Base-by-base conservation (phyloP, 2,329 filamentous ascomycete species). In the Exophiala sp. region DNA sequence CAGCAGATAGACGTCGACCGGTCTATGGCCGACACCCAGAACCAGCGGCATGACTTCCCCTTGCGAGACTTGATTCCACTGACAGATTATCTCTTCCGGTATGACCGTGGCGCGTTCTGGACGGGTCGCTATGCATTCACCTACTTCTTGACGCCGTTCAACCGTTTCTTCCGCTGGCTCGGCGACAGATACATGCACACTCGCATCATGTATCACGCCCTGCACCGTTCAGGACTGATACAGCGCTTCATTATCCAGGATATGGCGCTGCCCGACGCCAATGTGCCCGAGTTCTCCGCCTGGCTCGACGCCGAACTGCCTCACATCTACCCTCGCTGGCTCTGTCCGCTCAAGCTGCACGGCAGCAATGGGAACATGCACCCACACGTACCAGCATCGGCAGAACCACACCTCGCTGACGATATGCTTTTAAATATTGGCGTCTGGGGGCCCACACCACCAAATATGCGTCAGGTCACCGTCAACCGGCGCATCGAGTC, bases 391-490 rank as follows among this genome's bases (percentile, higher is more conserved):
- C 38, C 37, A 2, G 16, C 44, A n/a, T 21, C 40, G 16, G 29
- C 48, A n/a, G 14, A n/a, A 1, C 8, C 8, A 6, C 7, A 9
- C 14, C 30, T 9, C 7, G 22, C 27, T 7, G 48, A 45, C 3
- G 53, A 53, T 14, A 30, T 44, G 14, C 70, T 77, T 59, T 67
- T 80, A 42, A 81, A 81, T 56, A 67, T 81, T 27, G 78, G 78
- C n/a, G 78, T 94, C 29, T 95, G 88, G 88, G 88, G 87, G 8
- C 86, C 82, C 66, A 86, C 85, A 6, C 80, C 83, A 1, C 64
- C 77, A 42, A 61, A 68, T 46, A 69, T 69, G 29, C 66, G 68
- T 1, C 73, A 74, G n/a, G 90, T 90, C 61, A 73, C 90, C 1
- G 64, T 80, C 59, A 94, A 94, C 67, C 78, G 83, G 24, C 75